Base-by-base conservation (phyloP, 2,329 filamentous ascomycete species). In the Hymenoscyphus albidus region DNA sequence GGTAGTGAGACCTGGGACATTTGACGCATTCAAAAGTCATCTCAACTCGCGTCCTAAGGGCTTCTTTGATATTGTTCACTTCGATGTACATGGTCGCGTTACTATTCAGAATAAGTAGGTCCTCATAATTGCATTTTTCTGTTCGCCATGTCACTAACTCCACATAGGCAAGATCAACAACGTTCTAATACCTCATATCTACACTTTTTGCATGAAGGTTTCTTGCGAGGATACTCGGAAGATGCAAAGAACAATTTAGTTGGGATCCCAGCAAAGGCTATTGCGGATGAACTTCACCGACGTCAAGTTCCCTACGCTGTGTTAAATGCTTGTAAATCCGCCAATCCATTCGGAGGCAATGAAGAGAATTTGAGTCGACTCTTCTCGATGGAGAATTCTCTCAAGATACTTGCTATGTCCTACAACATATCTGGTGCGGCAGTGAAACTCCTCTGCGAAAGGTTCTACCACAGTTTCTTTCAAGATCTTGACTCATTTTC, bases 321-420 rank as follows among this genome's bases (percentile, higher is more conserved):
- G 9, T 27, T 57, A 27, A 57, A 57, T 38, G 55, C 55, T 16
- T 57, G 55, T 22, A 57, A 57, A 57, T 57, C 55, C 16, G 55
- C 55, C 7, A 57, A 57, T 9, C 55, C 55, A 3, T 57, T 57
- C n/a, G 55, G 27, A 14, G 55, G 55, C 13, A 38, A 57, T 57
- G 55, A 57, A 12, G 55, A 27, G 14, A 57, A 57, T 32, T 27
- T 57, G 2, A 57, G 55, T 38, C 55, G 55, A 18, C 55, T 57
- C n/a, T 57, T 57, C 32, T 57, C 55, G 16, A 57, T 16, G 14
- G 16, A 57, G n/a, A 57, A 57, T 38, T 57, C 55, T 57, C 22
- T 57, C 12, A 57, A 35, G 27, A 57, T 57, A 16, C 32, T 57
- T 14, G 55, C 55, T 5, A 57, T 57, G 55, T 57, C 55, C n/a